Percentiles rank a stretch among this genome's conserved stretches.
Conservation (phyloP, 108 stramenopile genomes). For the Cyclotella sp. region DNA sequence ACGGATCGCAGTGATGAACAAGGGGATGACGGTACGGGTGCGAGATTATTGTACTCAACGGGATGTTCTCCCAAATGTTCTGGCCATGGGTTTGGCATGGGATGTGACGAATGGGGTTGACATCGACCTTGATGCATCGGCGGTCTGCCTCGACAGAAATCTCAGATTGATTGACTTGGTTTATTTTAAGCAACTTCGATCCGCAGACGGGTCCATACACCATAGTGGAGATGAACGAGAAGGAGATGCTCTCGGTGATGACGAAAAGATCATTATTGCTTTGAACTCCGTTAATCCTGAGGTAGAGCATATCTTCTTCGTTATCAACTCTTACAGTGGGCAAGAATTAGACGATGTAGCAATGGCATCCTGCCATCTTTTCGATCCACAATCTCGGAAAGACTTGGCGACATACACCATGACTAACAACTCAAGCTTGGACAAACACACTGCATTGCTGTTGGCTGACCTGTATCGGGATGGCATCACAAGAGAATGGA, state of each 20-base stretch:
- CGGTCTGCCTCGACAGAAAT: slow-evolving; percentile 44
- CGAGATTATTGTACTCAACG: slow-evolving; percentile 41
- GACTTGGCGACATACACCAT: slow-evolving; percentile 56
- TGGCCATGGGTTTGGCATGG: slow-evolving; percentile 59
- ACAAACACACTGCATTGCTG: slow-evolving; percentile 48
- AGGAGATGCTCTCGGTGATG: slow-evolving; percentile 53
- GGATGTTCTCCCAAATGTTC: slow-evolving; percentile 15
- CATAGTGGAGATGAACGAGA: slow-evolving; percentile 58
- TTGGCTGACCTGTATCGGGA: slow-evolving; percentile 54
- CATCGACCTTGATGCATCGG: slow-evolving; percentile 58
- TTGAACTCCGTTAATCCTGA: slow-evolving; percentile 37
- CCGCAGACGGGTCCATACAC: slow-evolving; percentile 47
- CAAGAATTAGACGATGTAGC: slow-evolving; percentile 60
- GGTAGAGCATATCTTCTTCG: slow-evolving; percentile 48
- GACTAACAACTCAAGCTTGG: slow-evolving; percentile 38
- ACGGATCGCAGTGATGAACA: slow-evolving; percentile 59
- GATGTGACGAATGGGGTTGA: slow-evolving; percentile 60
- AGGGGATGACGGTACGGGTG: slow-evolving; percentile 49
- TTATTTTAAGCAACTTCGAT: slow-evolving; percentile 36
- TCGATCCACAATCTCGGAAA: slow-evolving; percentile 40
- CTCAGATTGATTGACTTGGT: slow-evolving; percentile 47
- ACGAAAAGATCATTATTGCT: slow-evolving; percentile 49
- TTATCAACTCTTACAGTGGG: slow-evolving; percentile 57
- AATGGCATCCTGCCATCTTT: slow-evolving; percentile 55
- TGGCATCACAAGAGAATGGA: slow-evolving; percentile 35